These are phyloP conservation scores for Candida sithepensis DNA, from an alignment of 805 yeast species.

Conservation along the genomic window DNA sequence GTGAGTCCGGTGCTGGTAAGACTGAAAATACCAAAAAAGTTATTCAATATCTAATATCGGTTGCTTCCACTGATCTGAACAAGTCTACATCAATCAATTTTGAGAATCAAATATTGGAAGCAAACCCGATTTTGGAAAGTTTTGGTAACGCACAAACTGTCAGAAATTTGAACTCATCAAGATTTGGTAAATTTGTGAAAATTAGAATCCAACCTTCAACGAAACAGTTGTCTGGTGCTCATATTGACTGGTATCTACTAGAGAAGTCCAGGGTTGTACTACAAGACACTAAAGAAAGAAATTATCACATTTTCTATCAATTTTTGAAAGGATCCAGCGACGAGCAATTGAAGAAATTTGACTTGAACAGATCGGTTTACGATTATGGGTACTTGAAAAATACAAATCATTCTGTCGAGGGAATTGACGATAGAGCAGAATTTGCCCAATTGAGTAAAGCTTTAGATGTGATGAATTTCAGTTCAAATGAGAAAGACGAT, in stretches of 20 bases:
- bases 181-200: constrained; percentile 94
- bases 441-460: constrained; percentile 63
- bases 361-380: constrained; percentile 36
- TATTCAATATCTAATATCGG: constrained; percentile 83
- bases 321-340: constrained; percentile 63
- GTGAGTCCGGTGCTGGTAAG: constrained; percentile 98
- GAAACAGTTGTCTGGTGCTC: constrained; percentile 79
- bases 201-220: constrained; percentile 60
- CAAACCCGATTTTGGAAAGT: constrained; percentile 93
- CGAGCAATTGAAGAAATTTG: constrained; percentile 42
- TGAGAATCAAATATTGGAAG: constrained; percentile 83
- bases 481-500: constrained; percentile 46
- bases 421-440: constrained; percentile 73
- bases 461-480: constrained; percentile 69
- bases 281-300: constrained; percentile 76
- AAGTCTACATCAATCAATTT: constrained; percentile 40
- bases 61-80: constrained; percentile 39
- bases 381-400: constrained; percentile 58
- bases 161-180: constrained; percentile 87
- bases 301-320: constrained; percentile 92
- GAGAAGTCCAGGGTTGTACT: constrained; percentile 90
- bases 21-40: constrained; percentile 96
- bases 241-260: constrained; percentile 88
- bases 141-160: constrained; percentile 98
- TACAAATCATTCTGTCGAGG: constrained; percentile 55